Evolutionary conservation across 2,329 filamentous ascomycete genomes (phyloP).

Genomic region (Magnaporthiopsis poae): DNA sequence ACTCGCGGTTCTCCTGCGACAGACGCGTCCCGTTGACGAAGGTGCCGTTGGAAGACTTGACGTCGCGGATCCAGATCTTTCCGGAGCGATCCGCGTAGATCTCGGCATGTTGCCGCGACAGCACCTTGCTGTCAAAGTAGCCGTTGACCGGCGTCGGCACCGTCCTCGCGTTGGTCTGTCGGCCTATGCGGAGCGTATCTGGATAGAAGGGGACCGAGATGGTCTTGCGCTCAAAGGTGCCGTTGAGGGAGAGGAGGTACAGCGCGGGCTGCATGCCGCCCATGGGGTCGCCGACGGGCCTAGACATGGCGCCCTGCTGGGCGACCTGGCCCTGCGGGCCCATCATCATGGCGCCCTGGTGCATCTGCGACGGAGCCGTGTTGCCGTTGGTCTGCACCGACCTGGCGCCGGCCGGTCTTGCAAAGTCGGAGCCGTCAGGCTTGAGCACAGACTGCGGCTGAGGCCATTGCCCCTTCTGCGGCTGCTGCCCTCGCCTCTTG

Average conservation of each 20-base stretch:
- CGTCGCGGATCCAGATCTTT: constrained; percentile 90
- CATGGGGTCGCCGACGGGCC: constrained; percentile 55
- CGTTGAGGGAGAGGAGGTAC: constrained; percentile 81
- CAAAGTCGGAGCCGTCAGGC: constrained; percentile 29
- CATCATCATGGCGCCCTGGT: constrained; percentile 28
- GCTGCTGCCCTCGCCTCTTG: constrained; percentile 43
- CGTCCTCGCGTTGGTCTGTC: constrained; percentile 95
- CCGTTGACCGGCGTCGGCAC: constrained; percentile 84
- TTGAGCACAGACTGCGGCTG: constrained; percentile 15
- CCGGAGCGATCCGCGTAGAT: constrained; percentile 79
- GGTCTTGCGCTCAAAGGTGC: constrained; percentile 93
- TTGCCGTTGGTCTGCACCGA: constrained; percentile 33
- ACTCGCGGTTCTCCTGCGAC: constrained; percentile 90
- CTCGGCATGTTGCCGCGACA: constrained; percentile 91
- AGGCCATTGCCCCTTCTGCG: constrained; percentile 41
- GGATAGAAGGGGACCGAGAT: constrained; percentile 87
- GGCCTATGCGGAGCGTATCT: constrained; percentile 88
- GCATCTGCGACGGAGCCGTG: constrained; percentile 22
- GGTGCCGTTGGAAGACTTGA: constrained; percentile 97
- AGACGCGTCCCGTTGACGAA: constrained; percentile 89
- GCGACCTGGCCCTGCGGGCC: constrained; percentile 28
- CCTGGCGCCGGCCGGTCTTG: constrained; percentile 29
- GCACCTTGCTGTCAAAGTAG: constrained; percentile 95
- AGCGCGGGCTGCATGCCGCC: constrained; percentile 65
- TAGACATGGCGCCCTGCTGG: constrained; percentile 40